Evolutionary conservation across 164 flowering plant genomes (phyloP).

Genomic region (Chimonanthus praecox): DNA sequence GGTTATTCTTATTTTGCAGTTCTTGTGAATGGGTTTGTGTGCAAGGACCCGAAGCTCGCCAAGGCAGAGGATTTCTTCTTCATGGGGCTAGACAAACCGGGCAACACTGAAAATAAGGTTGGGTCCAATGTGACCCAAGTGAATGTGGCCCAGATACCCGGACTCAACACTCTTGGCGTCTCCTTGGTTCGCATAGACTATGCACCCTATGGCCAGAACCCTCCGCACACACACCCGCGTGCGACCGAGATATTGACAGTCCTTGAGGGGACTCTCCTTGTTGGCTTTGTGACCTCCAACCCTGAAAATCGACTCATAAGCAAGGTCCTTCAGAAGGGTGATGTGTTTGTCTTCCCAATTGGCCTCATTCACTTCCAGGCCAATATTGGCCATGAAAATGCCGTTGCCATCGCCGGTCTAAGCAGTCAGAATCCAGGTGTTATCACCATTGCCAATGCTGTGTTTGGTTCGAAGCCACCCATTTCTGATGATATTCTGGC

Average conservation of each 20-base stretch:
- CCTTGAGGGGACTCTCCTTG: slow-evolving; percentile 13
- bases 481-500: not conserved
- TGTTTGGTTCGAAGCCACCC: not conserved
- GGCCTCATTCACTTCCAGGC: slow-evolving; percentile 10
- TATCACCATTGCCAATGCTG: not conserved
- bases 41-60: not conserved
- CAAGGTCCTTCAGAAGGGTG: slow-evolving; percentile 10
- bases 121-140: not conserved
- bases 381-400: not conserved
- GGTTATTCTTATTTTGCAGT: too few relatives aligned
- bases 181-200: not conserved
- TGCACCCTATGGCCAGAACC: not conserved
- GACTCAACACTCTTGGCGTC: not conserved
- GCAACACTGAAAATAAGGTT: not conserved
- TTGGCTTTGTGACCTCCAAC: slow-evolving; percentile 16
- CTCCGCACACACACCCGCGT: slow-evolving; percentile 18
- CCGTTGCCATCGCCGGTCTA: not conserved
- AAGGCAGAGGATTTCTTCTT: not conserved
- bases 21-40: not conserved
- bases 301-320: slow-evolving; percentile 8
- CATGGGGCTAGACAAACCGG: not conserved
- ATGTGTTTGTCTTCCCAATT: slow-evolving; percentile 11
- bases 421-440: slow-evolving; percentile 10
- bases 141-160: not conserved
- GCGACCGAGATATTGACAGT: slow-evolving; percentile 12